Conservation (phyloP, 1,284 basidiomycete species). For the Fomitopsis schrenkii region DNA sequence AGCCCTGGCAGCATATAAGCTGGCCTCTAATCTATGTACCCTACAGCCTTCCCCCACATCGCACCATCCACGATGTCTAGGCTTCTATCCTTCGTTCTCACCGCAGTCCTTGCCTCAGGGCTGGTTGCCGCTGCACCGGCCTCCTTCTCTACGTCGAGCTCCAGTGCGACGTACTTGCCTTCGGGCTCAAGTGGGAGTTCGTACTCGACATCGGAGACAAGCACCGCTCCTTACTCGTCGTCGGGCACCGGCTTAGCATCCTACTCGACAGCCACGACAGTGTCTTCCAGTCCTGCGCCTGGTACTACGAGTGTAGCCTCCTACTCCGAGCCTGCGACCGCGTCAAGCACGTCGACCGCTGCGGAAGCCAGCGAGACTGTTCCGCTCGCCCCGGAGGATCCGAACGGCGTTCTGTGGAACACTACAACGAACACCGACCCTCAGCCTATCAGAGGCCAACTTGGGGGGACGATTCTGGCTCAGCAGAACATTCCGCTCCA, state of each 20-base stretch:
- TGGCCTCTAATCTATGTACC: background rate
- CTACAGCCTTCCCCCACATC: background rate
- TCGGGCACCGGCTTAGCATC: too few relatives aligned
- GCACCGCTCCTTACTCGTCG: background rate
- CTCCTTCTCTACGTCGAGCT: too few relatives aligned
- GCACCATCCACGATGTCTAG: background rate
- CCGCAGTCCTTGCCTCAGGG: background rate
- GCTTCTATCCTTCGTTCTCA: background rate
- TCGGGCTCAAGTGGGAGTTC: too few relatives aligned
- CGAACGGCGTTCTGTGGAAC: conserved; percentile 41
- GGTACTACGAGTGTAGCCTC: conserved; percentile 3
- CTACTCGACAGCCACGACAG: too few relatives aligned
- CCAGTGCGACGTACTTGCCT: too few relatives aligned
- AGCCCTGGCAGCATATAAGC: background rate
- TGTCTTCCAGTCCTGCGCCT: background rate
- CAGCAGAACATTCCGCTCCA: conserved; percentile 52
- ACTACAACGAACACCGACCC: conserved; percentile 15
- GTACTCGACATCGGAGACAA: background rate
- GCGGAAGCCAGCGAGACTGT: conserved; percentile 32
- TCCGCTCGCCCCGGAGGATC: conserved; percentile 43
- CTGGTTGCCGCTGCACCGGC: background rate
- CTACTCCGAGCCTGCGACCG: background rate
- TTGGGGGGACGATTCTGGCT: conserved; percentile 52
- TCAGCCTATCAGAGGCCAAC: conserved; percentile 34
- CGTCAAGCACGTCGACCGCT: background rate